A percentile compares a stretch with the other conserved stretches of the same genome.
Conservation (phyloP, 1,284 basidiomycete species). For the Golubevia pallescens region DNA sequence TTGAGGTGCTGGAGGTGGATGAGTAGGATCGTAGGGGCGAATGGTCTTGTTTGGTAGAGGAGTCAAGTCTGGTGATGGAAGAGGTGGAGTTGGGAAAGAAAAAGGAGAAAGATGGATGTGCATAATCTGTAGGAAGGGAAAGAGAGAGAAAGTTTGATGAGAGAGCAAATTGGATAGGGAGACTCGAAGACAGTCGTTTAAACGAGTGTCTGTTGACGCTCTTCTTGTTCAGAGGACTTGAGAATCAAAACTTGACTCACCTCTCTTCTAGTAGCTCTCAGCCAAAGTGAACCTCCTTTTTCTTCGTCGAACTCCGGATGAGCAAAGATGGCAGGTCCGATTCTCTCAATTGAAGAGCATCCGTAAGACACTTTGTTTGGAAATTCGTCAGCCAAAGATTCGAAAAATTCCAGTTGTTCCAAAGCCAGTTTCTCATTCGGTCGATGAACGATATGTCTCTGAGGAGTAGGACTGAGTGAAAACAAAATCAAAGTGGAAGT, state of each 20-base stretch:
- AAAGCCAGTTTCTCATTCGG: neutral
- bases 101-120: neutral
- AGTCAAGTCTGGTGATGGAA: neutral
- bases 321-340: neutral
- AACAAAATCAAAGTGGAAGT: neutral
- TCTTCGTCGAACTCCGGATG: neutral
- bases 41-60: neutral
- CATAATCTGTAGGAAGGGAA: too few relatives aligned
- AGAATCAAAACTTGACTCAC: neutral
- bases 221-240: too few relatives aligned
- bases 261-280: neutral
- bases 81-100: neutral
- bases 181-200: too few relatives aligned
- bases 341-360: neutral
- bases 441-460: neutral
- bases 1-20: neutral
- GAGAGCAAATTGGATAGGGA: too few relatives aligned
- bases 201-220: too few relatives aligned
- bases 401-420: neutral
- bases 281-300: neutral
- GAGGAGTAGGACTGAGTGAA: neutral
- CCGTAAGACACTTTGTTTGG: neutral
- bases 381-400: neutral
- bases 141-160: too few relatives aligned
- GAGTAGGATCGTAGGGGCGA: neutral